Evolutionary conservation across 2,329 filamentous ascomycete species (phyloP).

Genomic region (Verticillium dahliae): DNA sequence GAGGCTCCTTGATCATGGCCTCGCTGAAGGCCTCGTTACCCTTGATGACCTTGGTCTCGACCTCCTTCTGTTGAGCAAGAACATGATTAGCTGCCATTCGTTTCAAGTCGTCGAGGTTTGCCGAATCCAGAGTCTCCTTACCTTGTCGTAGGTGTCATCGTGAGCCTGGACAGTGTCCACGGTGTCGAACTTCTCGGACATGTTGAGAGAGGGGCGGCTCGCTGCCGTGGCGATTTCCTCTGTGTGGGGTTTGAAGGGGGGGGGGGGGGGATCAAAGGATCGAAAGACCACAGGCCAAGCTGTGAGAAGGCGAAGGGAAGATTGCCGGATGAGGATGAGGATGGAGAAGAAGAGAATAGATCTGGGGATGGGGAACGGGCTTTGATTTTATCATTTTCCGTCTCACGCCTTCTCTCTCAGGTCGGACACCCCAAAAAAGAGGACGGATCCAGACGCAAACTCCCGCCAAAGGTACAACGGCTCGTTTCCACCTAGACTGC

Average conservation of each 20-base stretch:
- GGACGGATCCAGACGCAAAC: not conserved
- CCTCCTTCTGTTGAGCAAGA: conserved; percentile 5
- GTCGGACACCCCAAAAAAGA: not conserved
- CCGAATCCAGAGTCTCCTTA: not conserved
- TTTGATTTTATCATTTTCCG: conserved; percentile 13
- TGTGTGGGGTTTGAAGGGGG: not conserved
- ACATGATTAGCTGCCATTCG: not conserved
- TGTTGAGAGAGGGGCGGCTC: conserved; percentile 2
- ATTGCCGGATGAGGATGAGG: conserved; percentile 6
- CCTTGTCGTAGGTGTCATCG: conserved; percentile 10
- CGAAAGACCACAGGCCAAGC: not conserved
- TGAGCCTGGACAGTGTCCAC: conserved; percentile 9
- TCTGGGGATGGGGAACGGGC: conserved; percentile 6
- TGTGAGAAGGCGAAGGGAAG: conserved; percentile 1
- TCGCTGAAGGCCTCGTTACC: conserved; percentile 49
- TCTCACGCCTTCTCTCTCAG: conserved; percentile 1
- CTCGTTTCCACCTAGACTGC: not conserved
- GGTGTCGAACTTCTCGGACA: conserved; percentile 9
- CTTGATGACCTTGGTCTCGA: conserved; percentile 35
- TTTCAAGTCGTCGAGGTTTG: too few relatives aligned
- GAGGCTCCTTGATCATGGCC: conserved; percentile 46
- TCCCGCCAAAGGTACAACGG: conserved; percentile 1
- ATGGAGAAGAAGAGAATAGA: conserved; percentile 6
- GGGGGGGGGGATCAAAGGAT: conserved; percentile 2
- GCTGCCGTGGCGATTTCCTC: conserved; percentile 6